A percentile compares a stretch with the other conserved stretches of the same genome.
Evolutionary conservation across 1,284 basidiomycete genomes (phyloP).

Genomic region (Salmacisia buchloeana): DNA sequence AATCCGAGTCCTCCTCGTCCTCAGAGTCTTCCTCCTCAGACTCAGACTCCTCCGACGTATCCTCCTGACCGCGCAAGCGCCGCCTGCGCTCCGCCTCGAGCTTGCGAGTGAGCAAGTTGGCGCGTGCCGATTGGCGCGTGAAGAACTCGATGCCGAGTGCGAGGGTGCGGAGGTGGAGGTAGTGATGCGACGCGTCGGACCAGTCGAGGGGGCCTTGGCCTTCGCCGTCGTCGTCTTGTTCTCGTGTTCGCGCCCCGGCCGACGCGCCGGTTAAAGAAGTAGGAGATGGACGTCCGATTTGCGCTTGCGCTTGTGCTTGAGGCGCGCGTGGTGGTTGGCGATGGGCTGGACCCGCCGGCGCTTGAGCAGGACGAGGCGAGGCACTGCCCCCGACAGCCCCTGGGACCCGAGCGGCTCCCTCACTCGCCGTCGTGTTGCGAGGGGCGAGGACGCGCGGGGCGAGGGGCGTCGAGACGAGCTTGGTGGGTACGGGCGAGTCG

Average conservation of each 20-base stretch:
- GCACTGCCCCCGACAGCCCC: neutral
- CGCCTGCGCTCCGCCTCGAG: conserved; percentile 28
- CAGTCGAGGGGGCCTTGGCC: conserved; percentile 28
- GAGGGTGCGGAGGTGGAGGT: conserved; percentile 30
- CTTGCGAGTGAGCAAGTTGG: conserved; percentile 36
- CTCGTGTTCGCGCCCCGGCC: too few relatives aligned
- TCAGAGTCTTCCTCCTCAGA: neutral
- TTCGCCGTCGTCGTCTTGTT: too few relatives aligned
- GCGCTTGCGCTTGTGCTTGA: neutral
- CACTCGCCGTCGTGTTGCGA: neutral
- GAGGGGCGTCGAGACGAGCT: neutral
- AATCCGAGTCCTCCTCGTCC: neutral
- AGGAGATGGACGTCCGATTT: neutral
- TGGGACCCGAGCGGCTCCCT: neutral
- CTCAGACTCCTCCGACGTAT: neutral
- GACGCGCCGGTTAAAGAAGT: neutral
- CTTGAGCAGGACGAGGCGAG: neutral
- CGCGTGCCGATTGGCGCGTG: conserved; percentile 32
- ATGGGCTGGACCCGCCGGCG: neutral
- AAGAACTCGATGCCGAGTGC: conserved; percentile 44
- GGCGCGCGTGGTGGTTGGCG: neutral
- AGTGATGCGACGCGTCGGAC: conserved; percentile 39
- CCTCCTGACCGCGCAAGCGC: neutral
- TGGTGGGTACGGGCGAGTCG: neutral
- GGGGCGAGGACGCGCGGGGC: neutral